Conservation (phyloP, 345 rosid species). For the Corchorus olitorius region DNA sequence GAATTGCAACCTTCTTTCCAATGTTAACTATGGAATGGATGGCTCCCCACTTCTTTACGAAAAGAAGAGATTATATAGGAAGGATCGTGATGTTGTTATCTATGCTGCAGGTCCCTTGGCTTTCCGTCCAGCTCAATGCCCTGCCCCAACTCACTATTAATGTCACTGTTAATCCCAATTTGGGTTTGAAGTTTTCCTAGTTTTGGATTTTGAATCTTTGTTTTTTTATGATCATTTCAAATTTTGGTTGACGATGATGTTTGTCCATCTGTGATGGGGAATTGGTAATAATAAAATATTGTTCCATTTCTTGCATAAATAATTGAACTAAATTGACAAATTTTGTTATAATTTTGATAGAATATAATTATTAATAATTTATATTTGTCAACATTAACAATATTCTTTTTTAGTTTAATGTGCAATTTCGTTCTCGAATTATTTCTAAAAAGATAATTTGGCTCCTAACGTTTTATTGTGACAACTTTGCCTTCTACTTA, state of each 20-base stretch:
- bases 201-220: neutral
- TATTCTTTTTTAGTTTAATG: too few species aligned
- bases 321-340: too few species aligned
- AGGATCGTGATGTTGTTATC: slow-evolving; percentile 26
- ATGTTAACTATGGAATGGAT: slow-evolving; percentile 66
- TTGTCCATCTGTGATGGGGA: neutral
- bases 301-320: slow-evolving; percentile 18
- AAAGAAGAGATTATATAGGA: slow-evolving; percentile 50
- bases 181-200: neutral
- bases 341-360: too few species aligned
- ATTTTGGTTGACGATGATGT: neutral
- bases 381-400: too few species aligned
- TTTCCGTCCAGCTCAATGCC: slow-evolving; percentile 73
- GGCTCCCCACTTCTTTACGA: slow-evolving; percentile 67
- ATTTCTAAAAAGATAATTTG: too few species aligned
- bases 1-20: slow-evolving; percentile 66
- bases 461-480: too few species aligned
- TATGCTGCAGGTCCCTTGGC: slow-evolving; percentile 73
- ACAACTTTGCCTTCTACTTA: too few species aligned
- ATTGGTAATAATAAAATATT: neutral
- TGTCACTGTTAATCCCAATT: neutral
- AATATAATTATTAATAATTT: too few species aligned
- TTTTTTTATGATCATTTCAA: neutral
- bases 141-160: slow-evolving; percentile 37
- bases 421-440: too few species aligned